Evolutionary conservation across 345 rosid species (phyloP), one percentile per base, ranked within the genome.

Genomic region (Trapa bicornis): DNA sequence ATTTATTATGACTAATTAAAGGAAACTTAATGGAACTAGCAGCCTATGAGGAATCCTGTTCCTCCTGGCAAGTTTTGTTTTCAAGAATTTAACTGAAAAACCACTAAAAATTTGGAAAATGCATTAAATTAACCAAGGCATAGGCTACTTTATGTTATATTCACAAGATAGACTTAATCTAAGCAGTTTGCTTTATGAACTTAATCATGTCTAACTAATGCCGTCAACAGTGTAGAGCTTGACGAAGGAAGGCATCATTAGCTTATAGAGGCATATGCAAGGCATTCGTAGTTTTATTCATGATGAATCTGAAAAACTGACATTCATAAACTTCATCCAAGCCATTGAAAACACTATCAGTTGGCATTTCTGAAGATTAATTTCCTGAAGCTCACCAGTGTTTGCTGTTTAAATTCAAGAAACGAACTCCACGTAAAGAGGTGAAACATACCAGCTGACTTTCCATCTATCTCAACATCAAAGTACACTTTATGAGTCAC

Each of bases 401-500:
- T 16, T 13, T 16, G 22, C 54, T 50, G 54, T 50, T 50, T 50
- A 50, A 50, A 5, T 4, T 50, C 33, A 4, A 54, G 6, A 6
- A 53, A 54, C 6, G 35, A 54, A n/a, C 35, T n/a, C 60, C 32
- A 17, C 33, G 17, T 17, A 52, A 10, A 64, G 33, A 37, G 71
- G 42, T 47, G 48, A 74, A 67, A 57, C 77, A 41, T 83, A 92
- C 98, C 98, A 66, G 98, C 92, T 13, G 91, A 79, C 82, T 93
- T 88, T 61, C 97, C 98, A 17, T 70, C 90, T 50, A 90, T 84
- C 79, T 90, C 92, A 11, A 93, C 89, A 73, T 93, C 96, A 39
- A 90, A 93, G 83, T 76, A 90, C 60, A 93, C 97, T 77, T 93
- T 85, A 77, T 85, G 80, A n/a, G 98, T 93, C 56, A 88, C 75